Conservation (phyloP, 2,329 filamentous ascomycete species). For the Fulvia fulva region DNA sequence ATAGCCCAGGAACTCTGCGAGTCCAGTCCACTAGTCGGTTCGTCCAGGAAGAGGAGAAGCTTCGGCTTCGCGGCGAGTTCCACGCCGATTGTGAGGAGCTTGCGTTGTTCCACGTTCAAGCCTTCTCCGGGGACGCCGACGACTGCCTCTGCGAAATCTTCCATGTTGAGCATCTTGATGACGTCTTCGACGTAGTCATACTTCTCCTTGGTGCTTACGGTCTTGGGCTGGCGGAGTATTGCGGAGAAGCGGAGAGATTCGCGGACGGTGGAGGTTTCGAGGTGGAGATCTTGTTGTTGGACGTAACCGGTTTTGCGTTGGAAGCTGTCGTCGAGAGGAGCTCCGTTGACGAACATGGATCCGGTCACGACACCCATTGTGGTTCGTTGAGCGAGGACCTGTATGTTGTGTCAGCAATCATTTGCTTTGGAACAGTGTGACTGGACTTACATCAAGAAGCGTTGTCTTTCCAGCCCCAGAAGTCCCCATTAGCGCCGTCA, state of each 20-base stretch:
- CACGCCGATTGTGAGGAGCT: constrained; percentile 57
- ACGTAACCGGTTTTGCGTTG: constrained; percentile 65
- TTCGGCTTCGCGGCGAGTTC: constrained; percentile 47
- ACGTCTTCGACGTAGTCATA: constrained; percentile 60
- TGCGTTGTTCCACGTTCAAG: constrained; percentile 59
- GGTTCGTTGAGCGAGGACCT: constrained; percentile 53
- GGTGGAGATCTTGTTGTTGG: constrained; percentile 62
- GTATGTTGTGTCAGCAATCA: constrained; percentile 2
- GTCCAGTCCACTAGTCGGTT: constrained; percentile 58
- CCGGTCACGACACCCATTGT: constrained; percentile 62
- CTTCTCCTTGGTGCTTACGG: constrained; percentile 55
- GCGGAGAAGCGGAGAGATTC: constrained; percentile 55
- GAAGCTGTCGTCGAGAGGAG: constrained; percentile 53
- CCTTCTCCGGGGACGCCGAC: constrained; percentile 61
- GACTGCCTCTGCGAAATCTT: constrained; percentile 59
- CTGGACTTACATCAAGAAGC: constrained; percentile 47
- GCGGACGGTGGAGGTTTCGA: constrained; percentile 53
- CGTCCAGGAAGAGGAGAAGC: constrained; percentile 61
- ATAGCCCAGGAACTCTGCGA: constrained; percentile 63
- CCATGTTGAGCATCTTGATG: constrained; percentile 64
- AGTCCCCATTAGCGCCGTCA: constrained; percentile 24
- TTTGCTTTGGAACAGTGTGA: no score
- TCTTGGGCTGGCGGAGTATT: constrained; percentile 54
- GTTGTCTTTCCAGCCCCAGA: constrained; percentile 58
- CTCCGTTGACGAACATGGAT: constrained; percentile 63